phyloP scores from a whole-genome alignment of 1,139 yeast species.

The Magnusiomyces fungicola region DNA sequence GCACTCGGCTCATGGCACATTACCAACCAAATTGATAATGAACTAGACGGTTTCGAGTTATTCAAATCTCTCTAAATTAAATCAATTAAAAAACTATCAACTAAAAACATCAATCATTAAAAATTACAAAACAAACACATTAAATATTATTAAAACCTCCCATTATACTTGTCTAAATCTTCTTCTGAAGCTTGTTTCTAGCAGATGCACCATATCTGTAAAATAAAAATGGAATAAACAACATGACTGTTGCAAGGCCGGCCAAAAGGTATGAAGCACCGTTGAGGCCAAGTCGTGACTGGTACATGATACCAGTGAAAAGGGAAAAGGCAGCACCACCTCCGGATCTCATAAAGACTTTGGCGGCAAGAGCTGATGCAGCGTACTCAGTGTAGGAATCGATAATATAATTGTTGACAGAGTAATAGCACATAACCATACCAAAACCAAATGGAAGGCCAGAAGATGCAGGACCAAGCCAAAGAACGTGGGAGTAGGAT shows the following conservation, averaged over 20 bases:
- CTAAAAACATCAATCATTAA: background rate
- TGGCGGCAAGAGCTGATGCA: constrained; percentile 87
- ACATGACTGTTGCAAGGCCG: constrained; percentile 74
- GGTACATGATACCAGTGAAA: constrained; percentile 73
- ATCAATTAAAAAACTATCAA: background rate
- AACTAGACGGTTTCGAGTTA: too few species aligned
- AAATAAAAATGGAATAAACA: constrained; percentile 71
- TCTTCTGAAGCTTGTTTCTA: constrained; percentile 54
- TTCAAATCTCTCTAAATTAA: background rate
- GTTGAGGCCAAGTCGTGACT: constrained; percentile 51
- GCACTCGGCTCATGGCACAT: too few species aligned
- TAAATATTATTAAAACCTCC: too few species aligned
- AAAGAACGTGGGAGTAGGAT: constrained; percentile 64
- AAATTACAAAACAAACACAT: too few species aligned
- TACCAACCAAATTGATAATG: too few species aligned
- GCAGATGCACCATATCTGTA: constrained; percentile 59
- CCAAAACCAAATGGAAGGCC: constrained; percentile 89
- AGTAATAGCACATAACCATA: constrained; percentile 82
- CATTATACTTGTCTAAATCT: too few species aligned
- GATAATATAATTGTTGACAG: constrained; percentile 80
- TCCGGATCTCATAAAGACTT: constrained; percentile 75
- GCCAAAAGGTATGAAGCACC: constrained; percentile 86
- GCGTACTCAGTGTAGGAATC: constrained; percentile 83
- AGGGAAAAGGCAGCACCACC: constrained; percentile 86
- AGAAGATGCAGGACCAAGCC: constrained; percentile 96